Evolutionary conservation across 768 basidiomycete species (phyloP).

Genomic region (Lanmaoa rubissima): DNA sequence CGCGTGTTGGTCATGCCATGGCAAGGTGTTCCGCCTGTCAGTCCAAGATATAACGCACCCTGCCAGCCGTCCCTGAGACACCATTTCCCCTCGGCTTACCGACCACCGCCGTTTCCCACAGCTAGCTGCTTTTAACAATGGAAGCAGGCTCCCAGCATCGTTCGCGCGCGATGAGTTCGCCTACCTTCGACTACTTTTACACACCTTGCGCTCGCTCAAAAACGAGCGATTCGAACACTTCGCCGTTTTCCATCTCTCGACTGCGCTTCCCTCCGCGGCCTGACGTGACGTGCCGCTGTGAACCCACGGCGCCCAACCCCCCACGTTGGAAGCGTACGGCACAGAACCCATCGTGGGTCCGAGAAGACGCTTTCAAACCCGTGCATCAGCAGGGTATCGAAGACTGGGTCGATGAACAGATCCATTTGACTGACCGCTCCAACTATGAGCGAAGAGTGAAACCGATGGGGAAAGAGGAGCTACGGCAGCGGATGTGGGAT

Average conservation of each 20-base stretch:
- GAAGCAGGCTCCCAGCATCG: slow-evolving; percentile 31
- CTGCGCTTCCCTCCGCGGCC: slow-evolving; percentile 23
- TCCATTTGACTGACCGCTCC: slow-evolving; percentile 35
- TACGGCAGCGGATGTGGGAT: slow-evolving; percentile 46
- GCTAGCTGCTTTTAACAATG: slow-evolving; percentile 18
- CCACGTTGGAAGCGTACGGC: slow-evolving; percentile 30
- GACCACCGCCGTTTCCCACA: slow-evolving; percentile 4
- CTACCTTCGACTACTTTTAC: slow-evolving; percentile 19
- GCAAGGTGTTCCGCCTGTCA: slow-evolving; percentile 26
- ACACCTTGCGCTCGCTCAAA: slow-evolving; percentile 18
- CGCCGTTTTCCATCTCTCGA: slow-evolving; percentile 17
- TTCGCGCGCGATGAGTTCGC: slow-evolving; percentile 22
- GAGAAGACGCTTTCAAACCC: slow-evolving; percentile 46
- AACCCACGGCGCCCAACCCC: slow-evolving; percentile 11
- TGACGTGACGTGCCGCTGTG: slow-evolving; percentile 15
- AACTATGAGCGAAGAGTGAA: slow-evolving; percentile 25
- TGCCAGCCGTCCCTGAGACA: slow-evolving; percentile 17
- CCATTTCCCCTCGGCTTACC: slow-evolving; percentile 14
- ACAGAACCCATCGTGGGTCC: slow-evolving; percentile 40
- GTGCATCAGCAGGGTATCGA: slow-evolving; percentile 52
- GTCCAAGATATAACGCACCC: slow-evolving; percentile 32
- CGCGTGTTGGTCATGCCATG: slow-evolving; percentile 34
- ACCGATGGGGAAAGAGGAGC: slow-evolving; percentile 28
- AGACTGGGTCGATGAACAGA: slow-evolving; percentile 62
- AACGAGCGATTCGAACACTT: slow-evolving; percentile 17